Evolutionary conservation across 2,329 filamentous ascomycete species (phyloP).

Genomic region (Tolypocladium album): DNA sequence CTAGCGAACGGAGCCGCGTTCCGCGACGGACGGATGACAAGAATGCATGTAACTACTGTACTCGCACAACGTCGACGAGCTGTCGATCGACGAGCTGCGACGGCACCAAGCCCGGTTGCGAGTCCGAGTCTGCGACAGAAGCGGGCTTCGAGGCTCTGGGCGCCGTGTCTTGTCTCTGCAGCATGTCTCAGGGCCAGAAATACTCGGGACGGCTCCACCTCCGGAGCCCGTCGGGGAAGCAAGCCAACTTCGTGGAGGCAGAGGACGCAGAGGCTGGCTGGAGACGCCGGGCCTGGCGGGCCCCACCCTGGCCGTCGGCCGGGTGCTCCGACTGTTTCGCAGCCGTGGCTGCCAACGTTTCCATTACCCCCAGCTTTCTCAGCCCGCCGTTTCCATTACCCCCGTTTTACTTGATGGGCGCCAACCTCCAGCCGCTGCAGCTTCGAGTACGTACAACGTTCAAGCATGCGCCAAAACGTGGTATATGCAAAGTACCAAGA

Average conservation of each 20-base stretch:
- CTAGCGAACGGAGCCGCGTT: background rate
- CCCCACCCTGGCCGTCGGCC: conserved; percentile 2
- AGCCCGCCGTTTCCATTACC: conserved; percentile 21
- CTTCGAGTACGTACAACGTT: no score
- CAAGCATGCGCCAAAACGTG: background rate
- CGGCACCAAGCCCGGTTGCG: background rate
- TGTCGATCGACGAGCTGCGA: background rate
- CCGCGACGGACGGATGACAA: background rate
- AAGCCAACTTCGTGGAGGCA: background rate
- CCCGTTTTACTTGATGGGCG: conserved; percentile 25
- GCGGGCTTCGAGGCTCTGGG: background rate
- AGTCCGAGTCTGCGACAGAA: background rate
- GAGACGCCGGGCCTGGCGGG: background rate
- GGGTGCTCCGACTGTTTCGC: background rate
- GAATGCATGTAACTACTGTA: no score
- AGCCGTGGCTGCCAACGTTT: conserved; percentile 9
- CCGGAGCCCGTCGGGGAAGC: conserved; percentile 1
- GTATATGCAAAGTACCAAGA: background rate
- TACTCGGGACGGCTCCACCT: background rate
- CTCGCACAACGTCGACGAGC: no score
- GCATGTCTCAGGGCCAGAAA: background rate
- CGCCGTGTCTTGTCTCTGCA: background rate
- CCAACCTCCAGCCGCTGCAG: background rate
- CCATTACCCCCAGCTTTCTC: conserved; percentile 25
- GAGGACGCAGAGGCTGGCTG: background rate